A percentile compares a stretch with the other conserved stretches of the same genome.
These are phyloP conservation scores for Ustilago hordei DNA, from an alignment of 1,284 basidiomycete species.

Conservation along the genomic window DNA sequence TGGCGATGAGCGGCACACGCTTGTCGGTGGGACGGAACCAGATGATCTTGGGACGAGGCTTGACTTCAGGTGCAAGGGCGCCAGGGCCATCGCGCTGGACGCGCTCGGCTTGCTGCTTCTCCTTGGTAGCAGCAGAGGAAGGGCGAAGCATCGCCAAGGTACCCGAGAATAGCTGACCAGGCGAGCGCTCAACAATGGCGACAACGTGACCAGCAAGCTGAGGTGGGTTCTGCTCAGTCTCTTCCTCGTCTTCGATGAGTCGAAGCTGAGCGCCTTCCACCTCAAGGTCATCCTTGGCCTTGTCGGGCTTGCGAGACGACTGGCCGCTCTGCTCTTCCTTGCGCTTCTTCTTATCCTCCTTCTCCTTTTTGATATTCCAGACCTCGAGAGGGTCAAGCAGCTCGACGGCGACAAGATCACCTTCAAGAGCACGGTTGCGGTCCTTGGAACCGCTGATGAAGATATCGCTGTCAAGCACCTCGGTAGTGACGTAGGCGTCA, in stretches of 20 bases:
- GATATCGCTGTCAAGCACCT: slow-evolving; percentile 97
- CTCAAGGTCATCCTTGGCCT: slow-evolving; percentile 99
- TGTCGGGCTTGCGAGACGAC: slow-evolving; percentile 87
- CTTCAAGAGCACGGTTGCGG: slow-evolving; percentile 96
- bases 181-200: slow-evolving; percentile 97
- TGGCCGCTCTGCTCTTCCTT: slow-evolving; percentile 98
- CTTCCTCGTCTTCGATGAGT: slow-evolving; percentile 92
- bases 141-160: slow-evolving; percentile 94
- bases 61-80: slow-evolving; percentile 77
- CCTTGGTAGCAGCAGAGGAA: slow-evolving; percentile 97
- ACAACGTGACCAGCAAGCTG: slow-evolving; percentile 89
- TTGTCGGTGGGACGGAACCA: slow-evolving; percentile 99
- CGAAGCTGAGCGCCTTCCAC: slow-evolving; percentile 97
- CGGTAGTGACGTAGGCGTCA: slow-evolving; percentile 99
- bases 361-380: slow-evolving; percentile 99
- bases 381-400: slow-evolving; percentile 85
- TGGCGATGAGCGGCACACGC: slow-evolving; percentile 97
- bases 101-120: slow-evolving; percentile 98
- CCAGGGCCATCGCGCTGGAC: slow-evolving; percentile 90
- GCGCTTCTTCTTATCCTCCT: slow-evolving; percentile 85
- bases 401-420: slow-evolving; percentile 98
- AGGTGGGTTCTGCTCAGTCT: slow-evolving; percentile 78
- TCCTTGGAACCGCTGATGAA: slow-evolving; percentile 92
- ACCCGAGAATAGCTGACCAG: slow-evolving; percentile 97
- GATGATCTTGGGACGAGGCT: slow-evolving; percentile 90